phyloP scores from a whole-genome alignment of 768 basidiomycete species.

The Trametes sanguinea region DNA sequence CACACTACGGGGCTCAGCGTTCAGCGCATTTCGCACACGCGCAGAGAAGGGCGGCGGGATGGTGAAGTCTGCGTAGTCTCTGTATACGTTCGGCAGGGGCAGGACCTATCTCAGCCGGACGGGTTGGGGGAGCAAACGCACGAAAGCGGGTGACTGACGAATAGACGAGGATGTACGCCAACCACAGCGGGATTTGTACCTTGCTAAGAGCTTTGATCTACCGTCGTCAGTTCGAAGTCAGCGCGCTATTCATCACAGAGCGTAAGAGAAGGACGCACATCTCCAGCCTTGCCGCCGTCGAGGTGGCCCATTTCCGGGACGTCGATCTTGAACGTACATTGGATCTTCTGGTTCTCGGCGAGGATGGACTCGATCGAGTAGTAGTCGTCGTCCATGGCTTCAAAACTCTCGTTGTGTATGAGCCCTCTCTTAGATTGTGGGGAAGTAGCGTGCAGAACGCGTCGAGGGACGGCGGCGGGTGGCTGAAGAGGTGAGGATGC shows the following conservation, averaged over 20 bases:
- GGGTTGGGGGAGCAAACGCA: too few species aligned
- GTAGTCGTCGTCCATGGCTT: conserved; percentile 86
- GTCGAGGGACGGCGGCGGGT: neutral
- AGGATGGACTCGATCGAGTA: conserved; percentile 90
- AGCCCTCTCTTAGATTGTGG: too few species aligned
- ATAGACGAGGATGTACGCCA: conserved; percentile 82
- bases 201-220: conserved; percentile 81
- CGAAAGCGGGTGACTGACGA: conserved; percentile 50
- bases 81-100: conserved; percentile 28
- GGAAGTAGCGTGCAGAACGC: neutral
- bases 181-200: conserved; percentile 86
- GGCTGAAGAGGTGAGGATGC: conserved; percentile 9
- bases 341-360: conserved; percentile 92
- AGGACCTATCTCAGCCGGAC: too few species aligned
- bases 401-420: neutral
- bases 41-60: conserved; percentile 77
- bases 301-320: conserved; percentile 88
- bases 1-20: conserved; percentile 86
- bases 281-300: conserved; percentile 80
- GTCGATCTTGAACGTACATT: conserved; percentile 88
- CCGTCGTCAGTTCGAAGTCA: too few species aligned
- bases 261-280: conserved; percentile 50
- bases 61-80: conserved; percentile 88
- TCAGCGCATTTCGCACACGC: conserved; percentile 83
- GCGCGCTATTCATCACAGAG: neutral